Percentiles rank a stretch among this genome's conserved stretches.
These are phyloP conservation scores for Salix arbutifolia DNA, from an alignment of 345 rosid genomes.

Conservation along the genomic window DNA sequence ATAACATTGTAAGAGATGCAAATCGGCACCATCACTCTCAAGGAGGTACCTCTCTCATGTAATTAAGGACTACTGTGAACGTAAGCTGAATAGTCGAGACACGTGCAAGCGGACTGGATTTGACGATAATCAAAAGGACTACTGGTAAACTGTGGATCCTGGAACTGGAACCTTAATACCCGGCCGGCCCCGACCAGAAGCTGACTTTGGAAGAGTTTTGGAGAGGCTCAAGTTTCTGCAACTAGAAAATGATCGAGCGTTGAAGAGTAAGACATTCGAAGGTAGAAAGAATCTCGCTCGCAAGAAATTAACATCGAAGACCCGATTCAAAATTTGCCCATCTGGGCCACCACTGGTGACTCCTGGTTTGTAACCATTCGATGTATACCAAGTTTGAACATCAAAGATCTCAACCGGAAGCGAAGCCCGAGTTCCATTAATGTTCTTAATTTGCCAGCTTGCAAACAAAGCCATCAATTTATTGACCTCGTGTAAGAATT, in stretches of 20 bases:
- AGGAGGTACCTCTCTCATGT: slow-evolving; percentile 38
- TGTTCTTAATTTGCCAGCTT: neutral
- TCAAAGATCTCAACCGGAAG: neutral
- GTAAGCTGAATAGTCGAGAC: no score
- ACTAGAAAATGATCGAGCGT: neutral
- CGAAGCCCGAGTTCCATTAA: neutral
- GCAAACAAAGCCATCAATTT: neutral
- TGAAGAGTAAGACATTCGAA: neutral
- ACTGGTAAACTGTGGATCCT: slow-evolving; percentile 25
- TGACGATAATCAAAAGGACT: slow-evolving; percentile 14
- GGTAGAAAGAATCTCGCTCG: neutral
- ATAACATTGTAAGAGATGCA: slow-evolving; percentile 41
- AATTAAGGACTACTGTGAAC: slow-evolving; percentile 34
- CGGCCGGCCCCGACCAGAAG: neutral
- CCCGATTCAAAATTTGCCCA: neutral
- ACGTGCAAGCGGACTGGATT: no score
- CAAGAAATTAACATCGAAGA: neutral
- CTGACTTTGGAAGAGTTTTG: neutral
- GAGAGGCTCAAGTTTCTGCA: neutral
- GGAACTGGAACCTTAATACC: neutral
- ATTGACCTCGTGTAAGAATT: neutral
- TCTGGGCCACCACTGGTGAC: neutral
- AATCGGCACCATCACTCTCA: slow-evolving; percentile 48
- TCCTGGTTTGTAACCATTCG: neutral
- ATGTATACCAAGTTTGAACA: neutral